These are phyloP conservation scores for Phytophthora boehmeriae DNA, from an alignment of 352 stramenopile species.

Conservation along the genomic window DNA sequence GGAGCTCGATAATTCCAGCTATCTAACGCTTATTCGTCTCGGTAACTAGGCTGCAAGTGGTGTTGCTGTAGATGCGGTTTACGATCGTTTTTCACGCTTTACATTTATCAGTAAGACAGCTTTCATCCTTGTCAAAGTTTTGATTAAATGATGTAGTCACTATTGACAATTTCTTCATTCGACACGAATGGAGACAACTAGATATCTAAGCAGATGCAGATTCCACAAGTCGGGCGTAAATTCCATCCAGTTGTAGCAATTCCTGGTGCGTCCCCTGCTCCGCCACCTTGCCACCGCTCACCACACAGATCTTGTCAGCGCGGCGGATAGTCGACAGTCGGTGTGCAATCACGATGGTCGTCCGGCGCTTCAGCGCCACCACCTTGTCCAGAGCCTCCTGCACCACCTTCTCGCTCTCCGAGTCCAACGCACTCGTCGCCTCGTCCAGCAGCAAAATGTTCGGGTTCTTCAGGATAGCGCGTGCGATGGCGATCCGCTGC, in stretches of 20 bases:
- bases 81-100: no score
- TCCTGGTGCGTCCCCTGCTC: constrained; percentile 94
- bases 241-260: constrained; percentile 60
- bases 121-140: no score
- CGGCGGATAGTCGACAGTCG: constrained; percentile 94
- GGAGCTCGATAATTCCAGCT: background rate
- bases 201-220: constrained; percentile 21
- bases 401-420: constrained; percentile 83
- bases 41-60: background rate
- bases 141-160: no score
- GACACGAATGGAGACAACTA: no score
- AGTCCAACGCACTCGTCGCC: constrained; percentile 88
- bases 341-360: constrained; percentile 94
- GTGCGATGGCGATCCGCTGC: constrained; percentile 91
- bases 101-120: background rate
- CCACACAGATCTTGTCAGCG: constrained; percentile 95
- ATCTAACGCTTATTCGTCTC: background rate
- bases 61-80: no score
- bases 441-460: constrained; percentile 91
- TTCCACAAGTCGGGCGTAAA: constrained; percentile 41
- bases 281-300: constrained; percentile 91
- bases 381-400: constrained; percentile 80
- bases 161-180: no score
- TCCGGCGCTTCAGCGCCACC: constrained; percentile 63
- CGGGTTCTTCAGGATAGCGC: constrained; percentile 89